Evolutionary conservation across 306 rosid genomes (phyloP).

Genomic region (Begonia fuchsioides): DNA sequence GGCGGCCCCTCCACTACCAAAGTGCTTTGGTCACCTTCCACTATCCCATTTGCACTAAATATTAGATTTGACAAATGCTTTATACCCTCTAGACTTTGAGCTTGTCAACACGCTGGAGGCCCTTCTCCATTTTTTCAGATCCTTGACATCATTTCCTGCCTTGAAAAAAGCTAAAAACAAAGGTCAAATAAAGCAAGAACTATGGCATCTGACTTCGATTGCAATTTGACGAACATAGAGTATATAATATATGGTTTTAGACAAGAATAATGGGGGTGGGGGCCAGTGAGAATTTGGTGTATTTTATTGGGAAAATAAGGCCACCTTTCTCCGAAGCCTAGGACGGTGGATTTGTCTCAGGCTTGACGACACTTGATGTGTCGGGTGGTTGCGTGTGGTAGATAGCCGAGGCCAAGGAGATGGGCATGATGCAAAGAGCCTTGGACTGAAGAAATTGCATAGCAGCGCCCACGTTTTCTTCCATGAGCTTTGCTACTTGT

Average conservation of each 20-base stretch:
- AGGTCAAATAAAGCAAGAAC: conserved; percentile 20
- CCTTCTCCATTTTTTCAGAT: no score
- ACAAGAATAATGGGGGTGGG: conserved; percentile 30
- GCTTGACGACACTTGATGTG: conserved; percentile 59
- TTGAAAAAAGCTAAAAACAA: no score
- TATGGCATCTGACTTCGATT: conserved; percentile 71
- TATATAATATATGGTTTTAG: conserved; percentile 13
- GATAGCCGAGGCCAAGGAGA: conserved; percentile 84
- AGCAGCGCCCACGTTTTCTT: conserved; percentile 87
- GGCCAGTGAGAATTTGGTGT: conserved; percentile 18
- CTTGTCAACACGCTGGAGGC: no score
- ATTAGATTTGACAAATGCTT: no score
- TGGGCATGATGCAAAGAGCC: conserved; percentile 95
- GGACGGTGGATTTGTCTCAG: conserved; percentile 72
- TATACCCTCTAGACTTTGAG: no score
- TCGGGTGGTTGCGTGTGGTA: conserved; percentile 86
- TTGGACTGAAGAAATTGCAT: conserved; percentile 95
- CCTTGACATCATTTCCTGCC: no score
- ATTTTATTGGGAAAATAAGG: conserved; percentile 9
- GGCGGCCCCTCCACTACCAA: no score
- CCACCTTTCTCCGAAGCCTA: conserved; percentile 6
- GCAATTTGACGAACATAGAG: no score
- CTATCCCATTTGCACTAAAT: no score
- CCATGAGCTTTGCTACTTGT: conserved; percentile 91
- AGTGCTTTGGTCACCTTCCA: no score